Evolutionary conservation across 2,329 filamentous ascomycete genomes (phyloP).

Genomic region (Aspergillus persii): DNA sequence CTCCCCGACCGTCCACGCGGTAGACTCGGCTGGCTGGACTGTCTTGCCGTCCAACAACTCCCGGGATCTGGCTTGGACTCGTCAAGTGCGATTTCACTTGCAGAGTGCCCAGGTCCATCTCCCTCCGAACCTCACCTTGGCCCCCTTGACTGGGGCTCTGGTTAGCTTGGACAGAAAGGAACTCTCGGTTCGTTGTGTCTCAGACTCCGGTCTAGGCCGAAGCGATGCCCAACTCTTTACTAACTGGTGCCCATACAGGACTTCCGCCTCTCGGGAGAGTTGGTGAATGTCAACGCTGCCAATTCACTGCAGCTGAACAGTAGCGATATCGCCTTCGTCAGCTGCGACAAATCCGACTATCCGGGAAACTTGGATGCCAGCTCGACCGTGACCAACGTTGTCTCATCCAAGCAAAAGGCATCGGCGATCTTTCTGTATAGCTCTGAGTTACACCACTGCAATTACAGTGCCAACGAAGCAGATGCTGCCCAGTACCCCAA

Average conservation of each 20-base stretch:
- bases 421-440: constrained; percentile 42
- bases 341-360: constrained; percentile 42
- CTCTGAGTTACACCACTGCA: constrained; percentile 37
- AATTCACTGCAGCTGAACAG: constrained; percentile 27
- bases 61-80: constrained; percentile 21
- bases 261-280: constrained; percentile 27
- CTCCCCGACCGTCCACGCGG: constrained; percentile 12
- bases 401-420: constrained; percentile 27
- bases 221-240: constrained; percentile 1
- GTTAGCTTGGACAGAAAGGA: constrained; percentile 17
- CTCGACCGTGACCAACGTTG: constrained; percentile 33
- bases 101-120: constrained; percentile 20
- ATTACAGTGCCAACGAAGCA: constrained; percentile 27
- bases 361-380: constrained; percentile 36
- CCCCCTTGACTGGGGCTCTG: constrained; percentile 28
- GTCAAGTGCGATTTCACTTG: constrained; percentile 23
- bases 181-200: constrained; percentile 22
- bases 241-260: constrained; percentile 15
- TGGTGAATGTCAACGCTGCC: constrained; percentile 28
- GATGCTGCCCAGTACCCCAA: constrained; percentile 24
- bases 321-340: constrained; percentile 39
- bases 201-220: neutral
- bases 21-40: constrained; percentile 18
- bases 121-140: constrained; percentile 19
- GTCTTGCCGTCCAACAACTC: constrained; percentile 32